Evolutionary conservation across 2,329 filamentous ascomycete genomes (phyloP), one percentile per base, ranked within the genome.

Genomic region (Clonostachys solani): DNA sequence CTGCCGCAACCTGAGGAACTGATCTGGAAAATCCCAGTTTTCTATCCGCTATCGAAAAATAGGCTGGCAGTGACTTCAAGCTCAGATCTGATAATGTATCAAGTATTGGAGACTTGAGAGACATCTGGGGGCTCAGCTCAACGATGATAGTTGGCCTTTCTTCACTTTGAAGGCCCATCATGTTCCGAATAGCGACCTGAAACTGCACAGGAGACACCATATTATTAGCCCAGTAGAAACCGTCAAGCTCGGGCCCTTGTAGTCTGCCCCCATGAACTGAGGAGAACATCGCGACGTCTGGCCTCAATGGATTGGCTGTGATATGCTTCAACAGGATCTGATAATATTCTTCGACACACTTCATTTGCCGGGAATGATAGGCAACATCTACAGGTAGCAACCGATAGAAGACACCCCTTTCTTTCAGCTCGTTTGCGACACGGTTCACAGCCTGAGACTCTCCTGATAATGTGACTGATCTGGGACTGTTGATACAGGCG

Each of bases 301-400:
- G 36, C 36, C 12, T n/a, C 36, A n/a, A n/a, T 18, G 15, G 15
- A 33, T 57, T 46, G 12, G n/a, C 40, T 6, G 16, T 35, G 4
- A 47, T 16, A 4, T 50, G 43, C 6, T 43, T 35, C 8, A 72
- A 50, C 6, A 55, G 50, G 3, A 55, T 50, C 7, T 51, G 49
- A 49, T 75, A 75, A n/a, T 61, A 60, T 1, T 61, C 53, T 35
- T 63, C 61, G 5, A 73, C 59, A 2, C 60, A 48, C 17, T 55
- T 56, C 72, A 75, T 75, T 29, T 74, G 68, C 2, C 61, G 60
- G 2, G 72, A 74, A 49, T 75, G 72, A 40, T 75, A 75, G 2
- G 72, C 69, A 4, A 63, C 58, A 6, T 61, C 56, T 12, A 74
- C 67, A 3, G 61, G 52, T 8, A 75, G 58, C 1, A 65, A 48